These are phyloP conservation scores for Nemophila menziesii DNA, from an alignment of 257 asterid genomes.

Conservation along the genomic window DNA sequence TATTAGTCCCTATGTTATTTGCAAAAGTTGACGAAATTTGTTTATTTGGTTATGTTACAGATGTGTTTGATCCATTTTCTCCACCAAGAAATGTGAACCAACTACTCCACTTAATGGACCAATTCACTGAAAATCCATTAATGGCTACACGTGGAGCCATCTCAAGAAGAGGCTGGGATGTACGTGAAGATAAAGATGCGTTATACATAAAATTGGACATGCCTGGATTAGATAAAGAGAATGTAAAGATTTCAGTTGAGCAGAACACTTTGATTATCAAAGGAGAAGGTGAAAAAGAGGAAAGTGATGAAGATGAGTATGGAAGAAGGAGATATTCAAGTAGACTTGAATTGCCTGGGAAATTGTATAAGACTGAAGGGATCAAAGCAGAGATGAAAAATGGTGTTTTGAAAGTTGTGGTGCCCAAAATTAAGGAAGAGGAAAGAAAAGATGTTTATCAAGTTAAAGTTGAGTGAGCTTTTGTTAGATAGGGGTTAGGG, in stretches of 20 bases:
- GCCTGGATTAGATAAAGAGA: conserved; percentile 38
- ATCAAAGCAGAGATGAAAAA: conserved; percentile 42
- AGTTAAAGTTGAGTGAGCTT: conserved; percentile 15
- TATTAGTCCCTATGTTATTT: not conserved
- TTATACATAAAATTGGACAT: conserved; percentile 27
- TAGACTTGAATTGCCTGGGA: conserved; percentile 21
- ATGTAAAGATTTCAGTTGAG: conserved; percentile 29
- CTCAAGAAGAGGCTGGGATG: conserved; percentile 25
- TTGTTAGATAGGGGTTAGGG: too few relatives aligned
- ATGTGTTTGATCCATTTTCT: conserved; percentile 45
- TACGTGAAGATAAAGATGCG: conserved; percentile 22
- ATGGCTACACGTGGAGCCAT: not conserved
- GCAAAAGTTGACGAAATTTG: too few relatives aligned
- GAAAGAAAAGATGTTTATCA: conserved; percentile 25
- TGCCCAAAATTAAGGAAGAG: conserved; percentile 31
- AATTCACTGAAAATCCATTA: conserved; percentile 28
- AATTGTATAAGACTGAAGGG: conserved; percentile 18
- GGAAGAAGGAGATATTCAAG: conserved; percentile 19
- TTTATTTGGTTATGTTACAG: conserved; percentile 13
- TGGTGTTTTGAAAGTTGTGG: conserved; percentile 28
- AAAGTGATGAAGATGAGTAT: conserved; percentile 13
- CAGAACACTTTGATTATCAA: conserved; percentile 24
- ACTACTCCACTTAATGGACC: conserved; percentile 64
- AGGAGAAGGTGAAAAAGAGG: conserved; percentile 24
- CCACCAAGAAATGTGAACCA: conserved; percentile 55